Evolutionary conservation across 2,329 filamentous ascomycete species (phyloP).

Genomic region (Piedraia hortae): DNA sequence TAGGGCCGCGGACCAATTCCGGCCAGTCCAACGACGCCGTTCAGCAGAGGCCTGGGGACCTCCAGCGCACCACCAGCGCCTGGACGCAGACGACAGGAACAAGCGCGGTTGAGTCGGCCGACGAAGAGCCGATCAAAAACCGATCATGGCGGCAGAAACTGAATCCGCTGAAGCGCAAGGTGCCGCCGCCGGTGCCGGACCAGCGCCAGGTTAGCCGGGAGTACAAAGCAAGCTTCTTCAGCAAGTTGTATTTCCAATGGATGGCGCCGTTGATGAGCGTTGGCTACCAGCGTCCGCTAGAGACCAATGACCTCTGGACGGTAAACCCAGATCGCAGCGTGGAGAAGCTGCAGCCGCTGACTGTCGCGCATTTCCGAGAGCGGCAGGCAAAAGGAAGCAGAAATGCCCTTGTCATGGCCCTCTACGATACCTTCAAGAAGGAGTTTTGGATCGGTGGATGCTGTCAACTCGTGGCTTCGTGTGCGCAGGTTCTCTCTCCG

Average conservation of each 20-base stretch:
- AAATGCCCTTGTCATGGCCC: constrained; percentile 48
- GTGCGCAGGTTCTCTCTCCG: constrained; percentile 53
- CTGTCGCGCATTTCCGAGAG: constrained; percentile 40
- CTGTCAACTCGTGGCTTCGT: constrained; percentile 42
- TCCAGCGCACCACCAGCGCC: constrained; percentile 9
- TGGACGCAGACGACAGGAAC: constrained; percentile 11
- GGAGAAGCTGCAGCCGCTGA: constrained; percentile 35
- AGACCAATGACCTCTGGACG: constrained; percentile 62
- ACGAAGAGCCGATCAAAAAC: constrained; percentile 11
- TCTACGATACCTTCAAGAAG: constrained; percentile 61
- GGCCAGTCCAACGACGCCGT: no score
- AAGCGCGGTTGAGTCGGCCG: constrained; percentile 7
- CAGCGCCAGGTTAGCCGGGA: constrained; percentile 34
- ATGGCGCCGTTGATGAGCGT: constrained; percentile 63
- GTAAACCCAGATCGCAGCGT: constrained; percentile 61
- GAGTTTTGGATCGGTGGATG: constrained; percentile 70
- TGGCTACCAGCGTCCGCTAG: constrained; percentile 62
- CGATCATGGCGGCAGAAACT: constrained; percentile 34
- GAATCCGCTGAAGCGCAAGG: constrained; percentile 22
- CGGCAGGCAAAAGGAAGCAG: constrained; percentile 35
- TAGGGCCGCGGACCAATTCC: no score
- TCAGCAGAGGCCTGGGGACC: no score
- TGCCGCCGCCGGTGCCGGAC: constrained; percentile 27
- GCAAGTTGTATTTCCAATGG: constrained; percentile 62
- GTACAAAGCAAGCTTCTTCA: constrained; percentile 45